phyloP scores from a whole-genome alignment of 78 protist species.

The Dictyostelium citrinum region DNA sequence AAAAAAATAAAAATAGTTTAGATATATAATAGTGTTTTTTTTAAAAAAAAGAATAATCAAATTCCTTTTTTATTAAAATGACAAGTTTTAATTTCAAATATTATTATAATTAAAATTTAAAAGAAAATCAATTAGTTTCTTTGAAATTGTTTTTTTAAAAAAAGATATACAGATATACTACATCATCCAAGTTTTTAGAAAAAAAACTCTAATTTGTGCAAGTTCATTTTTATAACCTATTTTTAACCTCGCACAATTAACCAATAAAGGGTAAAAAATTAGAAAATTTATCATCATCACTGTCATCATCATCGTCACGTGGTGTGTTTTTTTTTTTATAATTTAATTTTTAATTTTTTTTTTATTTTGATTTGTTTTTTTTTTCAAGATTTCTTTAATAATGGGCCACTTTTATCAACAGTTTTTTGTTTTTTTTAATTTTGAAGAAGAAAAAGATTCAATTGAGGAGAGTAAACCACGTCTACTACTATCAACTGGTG shows the following conservation, averaged over 20 bases:
- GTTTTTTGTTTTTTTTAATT: slow-evolving; percentile 53
- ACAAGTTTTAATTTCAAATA: background rate
- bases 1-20: no score
- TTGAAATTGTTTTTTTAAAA: background rate
- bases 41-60: background rate
- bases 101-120: background rate
- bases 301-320: background rate
- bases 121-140: background rate
- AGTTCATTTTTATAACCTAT: background rate
- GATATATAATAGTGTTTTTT: no score
- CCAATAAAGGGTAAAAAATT: background rate
- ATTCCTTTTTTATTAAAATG: background rate
- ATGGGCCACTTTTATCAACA: slow-evolving; percentile 37
- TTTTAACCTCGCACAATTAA: background rate
- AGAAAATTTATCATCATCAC: background rate
- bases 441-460: slow-evolving; percentile 13
- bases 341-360: background rate
- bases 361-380: background rate
- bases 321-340: background rate
- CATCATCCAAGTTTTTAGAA: background rate
- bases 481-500: background rate
- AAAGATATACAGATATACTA: background rate
- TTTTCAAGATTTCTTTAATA: background rate
- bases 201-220: background rate
- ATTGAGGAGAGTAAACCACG: slow-evolving; percentile 18